Percentiles rank a stretch among this genome's conserved stretches.
These are phyloP conservation scores for Solanum arcanum DNA, from an alignment of 257 asterid genomes.

Conservation along the genomic window DNA sequence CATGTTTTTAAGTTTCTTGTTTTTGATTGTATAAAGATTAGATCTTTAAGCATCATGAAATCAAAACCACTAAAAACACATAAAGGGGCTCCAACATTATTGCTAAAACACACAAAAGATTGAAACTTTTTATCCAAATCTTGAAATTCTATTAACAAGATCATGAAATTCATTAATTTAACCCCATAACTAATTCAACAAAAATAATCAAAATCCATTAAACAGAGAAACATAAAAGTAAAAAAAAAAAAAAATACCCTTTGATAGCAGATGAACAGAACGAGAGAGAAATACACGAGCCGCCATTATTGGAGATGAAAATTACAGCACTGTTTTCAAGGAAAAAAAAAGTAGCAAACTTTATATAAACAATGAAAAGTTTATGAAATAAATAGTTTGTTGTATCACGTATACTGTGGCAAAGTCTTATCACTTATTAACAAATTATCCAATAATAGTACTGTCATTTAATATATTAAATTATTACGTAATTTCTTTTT, in stretches of 20 bases:
- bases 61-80: neutral
- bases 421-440: neutral
- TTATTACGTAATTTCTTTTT: neutral
- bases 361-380: neutral
- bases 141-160: neutral
- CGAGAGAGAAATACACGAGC: constrained; percentile 57
- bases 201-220: neutral
- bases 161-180: neutral
- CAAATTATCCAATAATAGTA: no score
- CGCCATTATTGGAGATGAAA: constrained; percentile 32
- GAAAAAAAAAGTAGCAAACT: neutral
- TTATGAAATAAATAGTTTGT: neutral
- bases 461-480: no score
- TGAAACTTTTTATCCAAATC: neutral
- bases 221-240: neutral
- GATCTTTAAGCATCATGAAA: neutral
- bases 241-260: constrained; percentile 1
- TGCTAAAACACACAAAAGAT: neutral
- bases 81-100: neutral
- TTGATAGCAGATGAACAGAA: constrained; percentile 5
- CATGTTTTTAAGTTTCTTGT: neutral
- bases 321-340: neutral
- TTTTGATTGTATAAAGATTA: neutral
- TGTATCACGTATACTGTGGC: neutral
- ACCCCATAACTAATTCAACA: neutral